These are phyloP conservation scores for Incumbomyces lentus DNA, from an alignment of 2,329 filamentous ascomycete species.

Conservation along the genomic window DNA sequence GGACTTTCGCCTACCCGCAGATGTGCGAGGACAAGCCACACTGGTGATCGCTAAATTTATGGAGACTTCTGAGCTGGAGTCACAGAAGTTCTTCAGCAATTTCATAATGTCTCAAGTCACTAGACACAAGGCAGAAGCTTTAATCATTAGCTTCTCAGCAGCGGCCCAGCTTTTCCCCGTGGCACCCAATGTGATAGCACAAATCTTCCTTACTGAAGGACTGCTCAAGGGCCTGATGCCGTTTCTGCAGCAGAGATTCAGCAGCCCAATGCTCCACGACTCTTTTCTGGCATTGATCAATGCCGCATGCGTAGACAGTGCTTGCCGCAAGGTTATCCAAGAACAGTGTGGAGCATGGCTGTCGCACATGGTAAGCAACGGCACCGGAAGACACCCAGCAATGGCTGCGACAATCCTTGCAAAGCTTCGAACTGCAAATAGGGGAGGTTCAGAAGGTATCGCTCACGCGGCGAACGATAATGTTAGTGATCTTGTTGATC, in stretches of 20 bases:
- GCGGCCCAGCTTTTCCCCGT: slow-evolving; percentile 81
- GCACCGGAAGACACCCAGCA: slow-evolving; percentile 44
- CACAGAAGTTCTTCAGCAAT: slow-evolving; percentile 57
- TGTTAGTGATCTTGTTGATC: slow-evolving; percentile 43
- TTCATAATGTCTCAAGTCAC: slow-evolving; percentile 65
- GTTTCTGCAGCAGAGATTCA: slow-evolving; percentile 68
- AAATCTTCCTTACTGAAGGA: slow-evolving; percentile 77
- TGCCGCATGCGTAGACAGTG: slow-evolving; percentile 74
- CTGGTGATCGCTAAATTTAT: slow-evolving; percentile 75
- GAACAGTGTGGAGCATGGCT: slow-evolving; percentile 83
- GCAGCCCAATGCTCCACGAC: slow-evolving; percentile 75
- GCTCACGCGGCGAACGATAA: slow-evolving; percentile 34
- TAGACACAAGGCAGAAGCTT: slow-evolving; percentile 72
- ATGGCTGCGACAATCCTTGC: slow-evolving; percentile 64
- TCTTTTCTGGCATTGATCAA: slow-evolving; percentile 83
- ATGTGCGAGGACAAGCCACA: slow-evolving; percentile 70
- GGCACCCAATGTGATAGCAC: slow-evolving; percentile 61
- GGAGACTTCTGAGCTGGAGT: slow-evolving; percentile 62
- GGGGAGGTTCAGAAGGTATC: slow-evolving; percentile 23
- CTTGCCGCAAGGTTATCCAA: slow-evolving; percentile 71
- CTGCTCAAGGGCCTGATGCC: slow-evolving; percentile 70
- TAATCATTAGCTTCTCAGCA: slow-evolving; percentile 88
- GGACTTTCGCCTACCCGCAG: slow-evolving; percentile 66
- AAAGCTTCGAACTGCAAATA: slow-evolving; percentile 41
- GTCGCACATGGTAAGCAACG: slow-evolving; percentile 68